Conservation (phyloP, 2,329 filamentous ascomycete species). For the Nothophoma quercina region DNA sequence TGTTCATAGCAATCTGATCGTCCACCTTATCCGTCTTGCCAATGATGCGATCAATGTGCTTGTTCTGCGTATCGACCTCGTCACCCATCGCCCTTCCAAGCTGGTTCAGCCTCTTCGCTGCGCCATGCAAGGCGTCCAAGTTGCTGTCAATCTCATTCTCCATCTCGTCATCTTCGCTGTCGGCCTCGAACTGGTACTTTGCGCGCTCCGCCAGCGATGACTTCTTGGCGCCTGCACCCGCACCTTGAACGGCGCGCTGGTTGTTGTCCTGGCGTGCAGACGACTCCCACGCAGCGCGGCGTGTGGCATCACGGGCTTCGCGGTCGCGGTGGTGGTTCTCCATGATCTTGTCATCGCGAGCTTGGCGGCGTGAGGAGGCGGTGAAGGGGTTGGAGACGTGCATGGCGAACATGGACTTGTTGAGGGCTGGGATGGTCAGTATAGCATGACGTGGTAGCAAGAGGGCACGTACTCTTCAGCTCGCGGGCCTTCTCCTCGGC, state of each 20-base stretch:
- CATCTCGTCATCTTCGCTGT: conserved; percentile 67
- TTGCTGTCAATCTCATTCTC: conserved; percentile 58
- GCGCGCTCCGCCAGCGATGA: conserved; percentile 43
- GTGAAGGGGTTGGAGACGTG: conserved; percentile 72
- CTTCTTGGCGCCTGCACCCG: conserved; percentile 23
- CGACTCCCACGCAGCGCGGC: conserved; percentile 58
- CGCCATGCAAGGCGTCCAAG: conserved; percentile 63
- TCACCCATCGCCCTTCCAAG: conserved; percentile 76
- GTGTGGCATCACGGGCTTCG: conserved; percentile 63
- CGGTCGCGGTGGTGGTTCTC: conserved; percentile 68
- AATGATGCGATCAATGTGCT: conserved; percentile 77
- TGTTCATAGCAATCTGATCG: conserved; percentile 80
- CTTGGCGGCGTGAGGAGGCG: conserved; percentile 59
- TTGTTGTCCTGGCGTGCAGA: conserved; percentile 34
- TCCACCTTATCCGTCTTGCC: conserved; percentile 82
- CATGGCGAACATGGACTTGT: conserved; percentile 89
- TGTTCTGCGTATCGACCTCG: conserved; percentile 80
- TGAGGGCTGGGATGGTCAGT: conserved; percentile 59
- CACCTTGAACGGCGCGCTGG: conserved; percentile 23
- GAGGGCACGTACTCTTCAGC: conserved; percentile 65
- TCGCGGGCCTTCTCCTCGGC: conserved; percentile 84
- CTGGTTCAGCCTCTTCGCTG: conserved; percentile 74
- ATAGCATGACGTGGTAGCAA: neutral
- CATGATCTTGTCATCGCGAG: conserved; percentile 67
- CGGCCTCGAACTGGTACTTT: conserved; percentile 47